Evolutionary conservation across 2,329 filamentous ascomycete species (phyloP).

Genomic region (Cladophialophora carrionii): DNA sequence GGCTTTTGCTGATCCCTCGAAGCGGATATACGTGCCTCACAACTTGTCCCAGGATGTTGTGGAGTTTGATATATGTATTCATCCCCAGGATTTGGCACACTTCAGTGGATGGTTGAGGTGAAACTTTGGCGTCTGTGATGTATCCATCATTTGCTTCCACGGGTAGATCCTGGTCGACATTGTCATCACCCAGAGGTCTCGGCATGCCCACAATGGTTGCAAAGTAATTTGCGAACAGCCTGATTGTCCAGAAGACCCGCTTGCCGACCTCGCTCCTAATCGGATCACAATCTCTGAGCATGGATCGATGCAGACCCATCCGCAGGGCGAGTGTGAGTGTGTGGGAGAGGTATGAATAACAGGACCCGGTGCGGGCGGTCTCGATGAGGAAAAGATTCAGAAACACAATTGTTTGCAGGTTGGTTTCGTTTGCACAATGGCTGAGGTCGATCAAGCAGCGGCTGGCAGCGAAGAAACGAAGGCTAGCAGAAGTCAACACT

Average conservation of each 20-base stretch:
- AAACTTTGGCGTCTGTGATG: slow-evolving; percentile 6
- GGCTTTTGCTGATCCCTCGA: slow-evolving; percentile 11
- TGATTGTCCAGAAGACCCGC: slow-evolving; percentile 13
- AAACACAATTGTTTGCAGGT: slow-evolving; percentile 14
- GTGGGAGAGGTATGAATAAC: slow-evolving; percentile 14
- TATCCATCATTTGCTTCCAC: slow-evolving; percentile 11
- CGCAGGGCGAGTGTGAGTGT: slow-evolving; percentile 13
- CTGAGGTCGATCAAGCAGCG: slow-evolving; percentile 11
- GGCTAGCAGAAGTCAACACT: slow-evolving; percentile 3
- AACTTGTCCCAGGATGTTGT: slow-evolving; percentile 16
- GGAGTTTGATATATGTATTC: slow-evolving; percentile 10
- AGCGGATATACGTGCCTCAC: slow-evolving; percentile 14
- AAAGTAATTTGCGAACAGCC: slow-evolving; percentile 12
- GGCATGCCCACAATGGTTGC: slow-evolving; percentile 14
- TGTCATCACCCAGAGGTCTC: slow-evolving; percentile 10
- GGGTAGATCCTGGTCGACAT: slow-evolving; percentile 17
- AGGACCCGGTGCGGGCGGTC: slow-evolving; percentile 12
- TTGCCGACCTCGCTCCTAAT: slow-evolving; percentile 8
- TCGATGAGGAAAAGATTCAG: slow-evolving; percentile 10
- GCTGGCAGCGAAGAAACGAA: slow-evolving; percentile 16
- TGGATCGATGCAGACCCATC: slow-evolving; percentile 18
- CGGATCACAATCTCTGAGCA: slow-evolving; percentile 1
- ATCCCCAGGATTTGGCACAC: slow-evolving; percentile 9
- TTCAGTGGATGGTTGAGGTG: slow-evolving; percentile 6
- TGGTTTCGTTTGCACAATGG: slow-evolving; percentile 4